Conservation (phyloP, 2,329 filamentous ascomycete species). For the Ciborinia camelliae region DNA sequence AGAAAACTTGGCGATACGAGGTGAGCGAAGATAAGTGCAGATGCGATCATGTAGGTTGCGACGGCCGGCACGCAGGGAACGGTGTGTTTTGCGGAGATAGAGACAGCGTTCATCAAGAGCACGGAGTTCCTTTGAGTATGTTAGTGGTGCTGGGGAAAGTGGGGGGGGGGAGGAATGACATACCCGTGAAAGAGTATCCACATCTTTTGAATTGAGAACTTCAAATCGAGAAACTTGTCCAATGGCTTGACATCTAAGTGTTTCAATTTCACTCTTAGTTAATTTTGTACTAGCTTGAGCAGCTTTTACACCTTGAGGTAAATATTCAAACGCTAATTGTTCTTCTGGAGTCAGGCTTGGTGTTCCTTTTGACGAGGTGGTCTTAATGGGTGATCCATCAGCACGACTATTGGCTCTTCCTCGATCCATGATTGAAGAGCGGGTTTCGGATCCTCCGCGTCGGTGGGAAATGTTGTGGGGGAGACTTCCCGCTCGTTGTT, state of each 20-base stretch:
- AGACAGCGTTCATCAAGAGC: conserved; percentile 74
- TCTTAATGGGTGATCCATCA: conserved; percentile 41
- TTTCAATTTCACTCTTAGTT: conserved; percentile 46
- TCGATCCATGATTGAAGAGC: conserved; percentile 56
- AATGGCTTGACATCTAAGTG: conserved; percentile 57
- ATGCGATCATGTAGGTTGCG: conserved; percentile 74
- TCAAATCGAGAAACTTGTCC: conserved; percentile 62
- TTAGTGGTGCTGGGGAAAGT: conserved; percentile 7
- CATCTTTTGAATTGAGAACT: conserved; percentile 59
- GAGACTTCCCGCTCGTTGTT: conserved; percentile 17
- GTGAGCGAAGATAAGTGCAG: conserved; percentile 71
- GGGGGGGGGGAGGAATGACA: not conserved
- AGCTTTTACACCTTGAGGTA: conserved; percentile 57
- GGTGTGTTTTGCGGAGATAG: conserved; percentile 74
- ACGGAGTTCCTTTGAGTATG: conserved; percentile 58
- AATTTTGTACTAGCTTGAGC: conserved; percentile 51
- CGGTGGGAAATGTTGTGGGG: conserved; percentile 42
- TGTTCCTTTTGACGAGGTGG: conserved; percentile 33
- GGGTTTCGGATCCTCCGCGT: conserved; percentile 54
- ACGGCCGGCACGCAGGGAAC: conserved; percentile 68
- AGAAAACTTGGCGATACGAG: conserved; percentile 67
- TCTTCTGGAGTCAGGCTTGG: conserved; percentile 40
- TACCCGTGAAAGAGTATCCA: conserved; percentile 63
- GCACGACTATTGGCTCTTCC: conserved; percentile 56
- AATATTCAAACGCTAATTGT: conserved; percentile 54